Evolutionary conservation across 2,329 filamentous ascomycete genomes (phyloP), one percentile per base, ranked within the genome.

Genomic region (Hypoxylon sp.): DNA sequence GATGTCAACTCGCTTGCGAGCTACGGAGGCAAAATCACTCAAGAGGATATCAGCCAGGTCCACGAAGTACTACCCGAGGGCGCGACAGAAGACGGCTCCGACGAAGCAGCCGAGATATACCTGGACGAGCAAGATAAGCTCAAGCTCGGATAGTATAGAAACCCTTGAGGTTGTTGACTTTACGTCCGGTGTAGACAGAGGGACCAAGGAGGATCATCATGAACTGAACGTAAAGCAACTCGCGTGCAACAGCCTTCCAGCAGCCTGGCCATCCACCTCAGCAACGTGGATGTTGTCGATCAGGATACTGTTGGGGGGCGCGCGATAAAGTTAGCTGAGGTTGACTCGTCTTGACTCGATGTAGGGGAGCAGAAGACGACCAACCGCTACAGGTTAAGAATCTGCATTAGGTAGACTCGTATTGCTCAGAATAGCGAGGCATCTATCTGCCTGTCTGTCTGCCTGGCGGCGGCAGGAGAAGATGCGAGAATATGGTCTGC

Each of bases 51-150:
- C 53, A 65, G 65, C 9, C 67, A 69, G 8, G 69, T 81, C 17
- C 72, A 80, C 48, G 74, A 75, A 15, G 74, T 82, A 43, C 72
- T 75, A 17, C 68, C 74, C 9, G 66, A 71, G 3, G 71, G 66
- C 23, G 72, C 70, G 13, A 72, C 68, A 20, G 76, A 77, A 21
- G 67, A 65, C 23, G 71, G 70, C 47, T 80, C 77, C 10, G 78
- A 79, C 26, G 78, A 79, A 35, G 80, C 81, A 5, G 71, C 79
- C 6, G 81, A 83, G 67, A 83, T 82, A 40, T 79, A 81, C 58
- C 66, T 82, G 17, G 78, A 79, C 35, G 77, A 77, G 42, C 74
- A 77, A 50, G 72, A 75, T 43, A 71, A 72, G 57, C 60, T 70
- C 52, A 70, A 66, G 52, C 42, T 67, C 46, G 51, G 52, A 13